Evolutionary conservation across 345 rosid genomes (phyloP).

Genomic region (Physaria fendleri): DNA sequence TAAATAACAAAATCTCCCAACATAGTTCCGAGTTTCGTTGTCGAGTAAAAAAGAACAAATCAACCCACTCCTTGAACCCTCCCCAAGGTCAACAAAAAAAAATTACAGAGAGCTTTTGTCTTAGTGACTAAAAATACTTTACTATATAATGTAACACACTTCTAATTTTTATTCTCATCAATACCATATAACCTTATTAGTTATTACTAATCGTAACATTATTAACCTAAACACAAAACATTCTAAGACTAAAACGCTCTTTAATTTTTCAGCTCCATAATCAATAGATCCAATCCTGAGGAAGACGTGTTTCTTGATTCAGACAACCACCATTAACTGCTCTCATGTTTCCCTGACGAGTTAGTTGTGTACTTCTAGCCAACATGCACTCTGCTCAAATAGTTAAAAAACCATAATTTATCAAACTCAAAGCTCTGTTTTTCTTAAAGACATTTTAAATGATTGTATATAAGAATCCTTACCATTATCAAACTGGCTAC

Average conservation of each 20-base stretch:
- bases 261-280: neutral
- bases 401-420: no score
- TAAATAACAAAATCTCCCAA: conserved; percentile 18
- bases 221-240: conserved; percentile 13
- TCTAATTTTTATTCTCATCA: neutral
- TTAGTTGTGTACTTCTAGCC: conserved; percentile 8
- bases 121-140: neutral
- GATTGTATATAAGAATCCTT: no score
- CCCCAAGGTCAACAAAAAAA: conserved; percentile 27
- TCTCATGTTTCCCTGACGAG: conserved; percentile 17
- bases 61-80: no score
- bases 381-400: conserved; percentile 20
- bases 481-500: conserved; percentile 21
- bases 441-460: no score
- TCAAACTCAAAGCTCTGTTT: neutral
- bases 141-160: conserved; percentile 2
- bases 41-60: neutral
- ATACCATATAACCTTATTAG: conserved; percentile 10
- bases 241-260: conserved; percentile 10
- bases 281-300: conserved; percentile 33
- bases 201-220: conserved; percentile 8
- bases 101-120: conserved; percentile 21
- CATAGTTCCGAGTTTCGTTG: conserved; percentile 8
- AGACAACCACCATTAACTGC: conserved; percentile 4
- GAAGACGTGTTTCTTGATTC: conserved; percentile 28